A percentile compares a stretch with the other conserved stretches of the same genome.
These are phyloP conservation scores for Pulveroboletus sp. DNA, from an alignment of 768 basidiomycete species.

Conservation along the genomic window DNA sequence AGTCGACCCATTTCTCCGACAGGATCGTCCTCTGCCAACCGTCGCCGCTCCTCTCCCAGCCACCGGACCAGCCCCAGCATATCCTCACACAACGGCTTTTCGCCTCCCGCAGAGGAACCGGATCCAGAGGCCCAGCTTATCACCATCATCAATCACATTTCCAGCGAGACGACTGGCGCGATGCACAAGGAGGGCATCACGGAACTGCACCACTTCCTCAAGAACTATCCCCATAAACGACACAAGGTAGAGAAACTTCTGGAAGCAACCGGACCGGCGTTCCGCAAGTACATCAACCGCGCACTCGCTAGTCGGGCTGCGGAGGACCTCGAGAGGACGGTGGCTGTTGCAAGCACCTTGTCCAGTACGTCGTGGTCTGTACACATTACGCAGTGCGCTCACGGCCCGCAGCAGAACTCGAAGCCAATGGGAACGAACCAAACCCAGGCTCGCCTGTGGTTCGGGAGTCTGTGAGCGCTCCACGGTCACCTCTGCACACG, in stretches of 20 bases:
- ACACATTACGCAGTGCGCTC: conserved; percentile 1
- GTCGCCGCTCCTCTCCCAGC: conserved; percentile 54
- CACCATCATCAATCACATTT: conserved; percentile 81
- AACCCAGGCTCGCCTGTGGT: conserved; percentile 31
- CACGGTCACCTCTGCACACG: conserved; percentile 33
- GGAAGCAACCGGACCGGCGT: conserved; percentile 83
- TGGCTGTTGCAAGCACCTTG: conserved; percentile 77
- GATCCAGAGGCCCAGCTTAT: conserved; percentile 83
- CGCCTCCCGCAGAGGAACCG: conserved; percentile 66
- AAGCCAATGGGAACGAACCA: conserved; percentile 47
- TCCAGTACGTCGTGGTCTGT: conserved; percentile 52
- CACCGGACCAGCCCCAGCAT: conserved; percentile 65
- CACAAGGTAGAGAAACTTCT: conserved; percentile 82
- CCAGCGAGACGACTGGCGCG: conserved; percentile 82
- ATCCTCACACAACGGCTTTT: conserved; percentile 53
- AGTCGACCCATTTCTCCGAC: conserved; percentile 72
- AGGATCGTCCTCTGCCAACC: conserved; percentile 52
- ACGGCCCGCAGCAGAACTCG: conserved; percentile 45
- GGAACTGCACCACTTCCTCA: conserved; percentile 89
- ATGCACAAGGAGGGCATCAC: conserved; percentile 93
- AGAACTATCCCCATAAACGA: conserved; percentile 82
- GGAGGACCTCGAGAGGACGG: conserved; percentile 76
- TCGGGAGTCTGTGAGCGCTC: conserved; percentile 26
- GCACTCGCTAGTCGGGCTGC: conserved; percentile 85
- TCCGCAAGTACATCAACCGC: conserved; percentile 86